Evolutionary conservation across 139 green algal genomes (phyloP), one percentile per base, ranked within the genome.

Genomic region (Coelastrella sp.): DNA sequence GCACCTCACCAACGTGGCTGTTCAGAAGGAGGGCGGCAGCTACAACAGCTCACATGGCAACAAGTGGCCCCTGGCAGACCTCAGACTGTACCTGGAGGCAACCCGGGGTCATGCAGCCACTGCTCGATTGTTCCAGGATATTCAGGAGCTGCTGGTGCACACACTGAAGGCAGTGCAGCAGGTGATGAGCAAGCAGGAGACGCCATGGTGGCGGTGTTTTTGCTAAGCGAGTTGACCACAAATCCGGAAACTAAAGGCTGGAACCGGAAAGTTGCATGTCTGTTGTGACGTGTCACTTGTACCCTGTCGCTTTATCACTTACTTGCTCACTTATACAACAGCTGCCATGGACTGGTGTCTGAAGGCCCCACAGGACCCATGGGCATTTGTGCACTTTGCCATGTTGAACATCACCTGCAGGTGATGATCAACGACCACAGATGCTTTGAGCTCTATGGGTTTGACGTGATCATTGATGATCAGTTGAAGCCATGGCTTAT

Each of bases 371-470:
- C n/a, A n/a, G n/a, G n/a, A n/a, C n/a, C n/a, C n/a, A n/a, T n/a
- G n/a, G n/a, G n/a, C n/a, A n/a, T n/a, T n/a, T n/a, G n/a, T n/a
- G n/a, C n/a, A n/a, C n/a, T n/a, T n/a, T n/a, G n/a, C n/a, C n/a
- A n/a, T n/a, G n/a, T n/a, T n/a, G n/a, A n/a, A n/a, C n/a, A n/a
- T 9, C 15, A 50, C 48, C 88, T 93, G 85, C 79, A 89, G 71
- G 92, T 95, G 25, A 94, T 97, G 81, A 93, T 94, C 79, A 93
- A 95, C 81, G 94, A 97, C 86, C 77, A 88, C 2, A 93, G 95
- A 76, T 96, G 93, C 89, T 97, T 95, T 88, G 92, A 95, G 87
- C 83, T 96, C 82, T 96, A 96, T 75, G 94, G 94, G 0, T 96
- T 94, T 76, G 94, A 96, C 74, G 79, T 96, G 63, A 92, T 96